Base-by-base conservation (phyloP, 768 basidiomycete species). In the Rhodotorula diobovata region DNA sequence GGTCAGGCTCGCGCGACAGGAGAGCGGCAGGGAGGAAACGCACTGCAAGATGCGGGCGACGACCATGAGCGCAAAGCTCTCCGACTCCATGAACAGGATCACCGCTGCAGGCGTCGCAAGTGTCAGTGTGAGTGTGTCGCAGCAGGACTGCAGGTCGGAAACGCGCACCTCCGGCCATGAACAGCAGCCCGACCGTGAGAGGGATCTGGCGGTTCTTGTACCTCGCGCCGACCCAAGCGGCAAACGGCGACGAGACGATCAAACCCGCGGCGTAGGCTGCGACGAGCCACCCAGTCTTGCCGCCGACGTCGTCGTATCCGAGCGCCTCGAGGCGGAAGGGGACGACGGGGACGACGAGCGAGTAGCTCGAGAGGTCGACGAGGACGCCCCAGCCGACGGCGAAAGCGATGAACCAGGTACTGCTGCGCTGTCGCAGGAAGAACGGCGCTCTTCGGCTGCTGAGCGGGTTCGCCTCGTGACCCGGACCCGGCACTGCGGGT, bases 241-340 rank as follows among this genome's bases (percentile, higher is more conserved):
- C 63, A 7, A 61, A 53, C 15, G 77, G 77, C 5, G 46, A 55
- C 15, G 68, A 70, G 23, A 76, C 70, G 63, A 77, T 69, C 28
- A 77, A 43, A 1, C 75, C 77, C 9, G 62, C 75, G 0, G 68
- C 75, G 62, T 74, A 77, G 4, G 75, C 70, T 16, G 70, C 72
- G 32, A 78, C 72, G 23, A 78, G 66, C 74, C 74, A 78, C 1
- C 73, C 74, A 0, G 77, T 78, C 58, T 70, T 62, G 16, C 71
- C 56, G 5, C 63, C 67, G 18, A 78, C 48, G 23, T 39, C 30
- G 25, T 28, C 37, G 67, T 77, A 77, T 32, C 77, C 77, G 16
- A 78, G 60, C 12, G 45, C 65, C n/a, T 63, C 46, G 1, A 77
- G 69, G 10, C 72, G 69, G 45, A 74, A 78, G 20, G 77, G 77